These are phyloP conservation scores for Nepenthes mirabilis DNA, from an alignment of 148 eudicot species.

Conservation along the genomic window DNA sequence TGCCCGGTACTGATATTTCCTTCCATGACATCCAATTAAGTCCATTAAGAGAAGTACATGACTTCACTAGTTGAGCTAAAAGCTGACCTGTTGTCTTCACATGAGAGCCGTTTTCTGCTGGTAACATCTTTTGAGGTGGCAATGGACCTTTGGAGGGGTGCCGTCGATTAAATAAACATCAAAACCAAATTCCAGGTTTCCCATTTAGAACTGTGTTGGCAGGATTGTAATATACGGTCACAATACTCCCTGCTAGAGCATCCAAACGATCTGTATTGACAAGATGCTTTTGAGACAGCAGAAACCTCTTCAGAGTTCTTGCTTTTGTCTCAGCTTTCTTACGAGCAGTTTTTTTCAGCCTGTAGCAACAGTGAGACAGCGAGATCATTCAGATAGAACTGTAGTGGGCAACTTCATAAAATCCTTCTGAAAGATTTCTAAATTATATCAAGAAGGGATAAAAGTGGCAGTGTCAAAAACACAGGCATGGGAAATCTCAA, in stretches of 20 bases:
- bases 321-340: constrained; percentile 77
- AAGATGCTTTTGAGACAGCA: constrained; percentile 88
- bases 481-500: no score
- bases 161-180: constrained; percentile 95
- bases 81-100: constrained; percentile 54
- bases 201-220: constrained; percentile 77
- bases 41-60: no score
- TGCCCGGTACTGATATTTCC: no score
- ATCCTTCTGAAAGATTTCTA: no score
- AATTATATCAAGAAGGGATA: no score
- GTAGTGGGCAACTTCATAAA: no score
- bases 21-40: no score
- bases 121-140: constrained; percentile 87
- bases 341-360: constrained; percentile 65
- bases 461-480: no score
- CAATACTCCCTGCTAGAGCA: constrained; percentile 62
- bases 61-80: no score
- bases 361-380: constrained; percentile 12
- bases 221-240: constrained; percentile 79
- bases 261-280: constrained; percentile 93
- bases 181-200: constrained; percentile 87
- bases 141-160: constrained; percentile 75
- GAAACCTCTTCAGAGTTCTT: constrained; percentile 59
- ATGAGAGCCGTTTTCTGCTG: constrained; percentile 59
- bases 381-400: no score